Evolutionary conservation across 169 alveolate species (phyloP).

Genomic region (Plasmodium fragile): DNA sequence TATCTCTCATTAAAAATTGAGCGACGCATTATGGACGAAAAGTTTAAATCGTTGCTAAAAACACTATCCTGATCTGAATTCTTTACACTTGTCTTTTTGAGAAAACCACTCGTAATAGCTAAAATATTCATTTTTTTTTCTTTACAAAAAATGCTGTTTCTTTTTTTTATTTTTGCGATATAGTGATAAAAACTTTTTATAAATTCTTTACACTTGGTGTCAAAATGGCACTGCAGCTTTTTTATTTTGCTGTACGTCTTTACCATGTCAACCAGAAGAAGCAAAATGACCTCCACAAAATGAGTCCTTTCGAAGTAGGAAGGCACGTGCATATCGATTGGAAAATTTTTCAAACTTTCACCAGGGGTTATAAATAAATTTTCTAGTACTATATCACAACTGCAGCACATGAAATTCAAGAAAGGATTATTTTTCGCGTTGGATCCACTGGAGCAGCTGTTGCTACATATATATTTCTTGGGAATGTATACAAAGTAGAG

Average conservation of each 20-base stretch:
- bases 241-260: conserved; percentile 58
- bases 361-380: conserved; percentile 47
- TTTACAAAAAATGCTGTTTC: conserved; percentile 28
- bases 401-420: conserved; percentile 38
- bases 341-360: not conserved
- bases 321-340: conserved; percentile 13
- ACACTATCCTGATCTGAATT: conserved; percentile 25
- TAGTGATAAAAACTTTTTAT: conserved; percentile 34
- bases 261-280: conserved; percentile 40
- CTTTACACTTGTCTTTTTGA: conserved; percentile 23
- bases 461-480: conserved; percentile 1
- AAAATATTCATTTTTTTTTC: conserved; percentile 24
- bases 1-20: conserved; percentile 47
- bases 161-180: conserved; percentile 13
- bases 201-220: conserved; percentile 53
- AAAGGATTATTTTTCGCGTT: conserved; percentile 26
- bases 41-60: conserved; percentile 30
- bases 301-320: conserved; percentile 43
- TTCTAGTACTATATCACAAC: conserved; percentile 46
- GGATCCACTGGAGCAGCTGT: not conserved
- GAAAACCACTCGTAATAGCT: conserved; percentile 9
- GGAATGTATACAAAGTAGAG: conserved; percentile 56
- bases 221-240: conserved; percentile 47
- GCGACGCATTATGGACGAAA: conserved; percentile 25
- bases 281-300: conserved; percentile 47